Percentiles rank a stretch among this genome's conserved stretches.
Conservation (phyloP, 352 stramenopile genomes). For the Globisporangium echinulatum region DNA sequence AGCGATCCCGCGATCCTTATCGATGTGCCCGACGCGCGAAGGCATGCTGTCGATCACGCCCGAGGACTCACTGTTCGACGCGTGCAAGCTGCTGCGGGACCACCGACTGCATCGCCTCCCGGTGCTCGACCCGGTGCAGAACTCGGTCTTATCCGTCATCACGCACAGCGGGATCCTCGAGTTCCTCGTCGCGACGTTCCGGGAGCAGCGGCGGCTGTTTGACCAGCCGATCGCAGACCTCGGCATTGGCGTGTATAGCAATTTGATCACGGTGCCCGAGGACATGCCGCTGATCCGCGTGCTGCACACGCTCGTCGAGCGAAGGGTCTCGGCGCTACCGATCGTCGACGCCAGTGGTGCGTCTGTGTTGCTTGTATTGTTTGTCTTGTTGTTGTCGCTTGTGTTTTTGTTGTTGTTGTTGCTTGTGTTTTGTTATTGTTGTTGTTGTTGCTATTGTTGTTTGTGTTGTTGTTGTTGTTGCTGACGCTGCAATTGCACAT, state of each 20-base stretch:
- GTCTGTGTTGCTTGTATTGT: constrained; percentile 10
- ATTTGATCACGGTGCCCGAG: constrained; percentile 90
- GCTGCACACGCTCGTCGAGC: constrained; percentile 82
- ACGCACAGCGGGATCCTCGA: constrained; percentile 93
- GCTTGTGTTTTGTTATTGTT: no score
- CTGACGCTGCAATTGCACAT: no score
- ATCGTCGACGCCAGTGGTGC: constrained; percentile 80
- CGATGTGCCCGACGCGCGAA: constrained; percentile 48
- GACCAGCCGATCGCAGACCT: constrained; percentile 96
- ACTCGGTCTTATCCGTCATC: constrained; percentile 90
- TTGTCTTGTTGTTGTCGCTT: no score
- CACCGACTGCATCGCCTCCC: constrained; percentile 91
- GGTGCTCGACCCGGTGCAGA: constrained; percentile 91
- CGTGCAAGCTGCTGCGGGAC: constrained; percentile 83
- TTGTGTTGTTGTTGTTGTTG: not conserved
- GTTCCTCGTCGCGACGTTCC: constrained; percentile 95
- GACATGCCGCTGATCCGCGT: constrained; percentile 93
- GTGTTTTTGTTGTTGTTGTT: no score
- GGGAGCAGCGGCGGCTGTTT: constrained; percentile 95
- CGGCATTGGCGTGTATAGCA: constrained; percentile 92
- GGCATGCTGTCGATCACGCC: constrained; percentile 81
- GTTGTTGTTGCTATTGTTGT: no score
- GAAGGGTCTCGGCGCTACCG: constrained; percentile 73
- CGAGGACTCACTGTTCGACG: constrained; percentile 87
- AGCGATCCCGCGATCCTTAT: constrained; percentile 86